Conservation (phyloP, 1,284 basidiomycete species). For the Microbotryum silenes-acaulis region DNA sequence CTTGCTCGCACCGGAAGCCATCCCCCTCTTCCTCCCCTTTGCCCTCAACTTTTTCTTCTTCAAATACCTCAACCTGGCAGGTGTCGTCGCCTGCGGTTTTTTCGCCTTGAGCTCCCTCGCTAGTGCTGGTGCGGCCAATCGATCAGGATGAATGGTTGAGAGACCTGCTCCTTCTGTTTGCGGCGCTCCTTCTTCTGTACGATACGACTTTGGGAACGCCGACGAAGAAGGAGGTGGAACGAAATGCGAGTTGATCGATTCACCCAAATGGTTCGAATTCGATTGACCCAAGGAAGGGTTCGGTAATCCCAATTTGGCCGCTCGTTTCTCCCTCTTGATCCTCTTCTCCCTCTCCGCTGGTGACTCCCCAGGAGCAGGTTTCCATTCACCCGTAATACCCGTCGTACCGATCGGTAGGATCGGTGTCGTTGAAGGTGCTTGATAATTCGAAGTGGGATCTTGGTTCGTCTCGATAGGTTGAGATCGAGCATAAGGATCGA, state of each 20-base stretch:
- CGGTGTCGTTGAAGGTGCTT: background rate
- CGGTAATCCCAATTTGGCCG: conserved; percentile 9
- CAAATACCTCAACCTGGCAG: conserved; percentile 57
- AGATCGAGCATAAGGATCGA: background rate
- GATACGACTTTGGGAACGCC: background rate
- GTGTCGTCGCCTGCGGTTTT: conserved; percentile 45
- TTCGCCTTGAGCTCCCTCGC: conserved; percentile 1
- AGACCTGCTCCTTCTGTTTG: background rate
- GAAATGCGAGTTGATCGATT: too few species aligned
- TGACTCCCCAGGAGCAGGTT: conserved; percentile 15
- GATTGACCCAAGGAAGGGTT: too few species aligned
- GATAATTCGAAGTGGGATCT: background rate
- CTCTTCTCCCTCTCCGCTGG: conserved; percentile 28
- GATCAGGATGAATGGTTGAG: conserved; percentile 12
- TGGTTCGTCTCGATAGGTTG: too few species aligned
- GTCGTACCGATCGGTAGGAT: background rate
- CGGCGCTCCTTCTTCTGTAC: background rate
- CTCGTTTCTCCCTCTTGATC: conserved; percentile 10
- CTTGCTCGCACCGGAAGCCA: conserved; percentile 42
- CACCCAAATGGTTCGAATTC: too few species aligned
- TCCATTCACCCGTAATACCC: conserved; percentile 7
- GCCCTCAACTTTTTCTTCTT: conserved; percentile 57
- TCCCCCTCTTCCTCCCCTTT: conserved; percentile 49
- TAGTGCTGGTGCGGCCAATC: conserved; percentile 8
- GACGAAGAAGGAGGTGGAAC: background rate